Conservation (phyloP, 768 basidiomycete species). For the Rhizopogon vinicolor region DNA sequence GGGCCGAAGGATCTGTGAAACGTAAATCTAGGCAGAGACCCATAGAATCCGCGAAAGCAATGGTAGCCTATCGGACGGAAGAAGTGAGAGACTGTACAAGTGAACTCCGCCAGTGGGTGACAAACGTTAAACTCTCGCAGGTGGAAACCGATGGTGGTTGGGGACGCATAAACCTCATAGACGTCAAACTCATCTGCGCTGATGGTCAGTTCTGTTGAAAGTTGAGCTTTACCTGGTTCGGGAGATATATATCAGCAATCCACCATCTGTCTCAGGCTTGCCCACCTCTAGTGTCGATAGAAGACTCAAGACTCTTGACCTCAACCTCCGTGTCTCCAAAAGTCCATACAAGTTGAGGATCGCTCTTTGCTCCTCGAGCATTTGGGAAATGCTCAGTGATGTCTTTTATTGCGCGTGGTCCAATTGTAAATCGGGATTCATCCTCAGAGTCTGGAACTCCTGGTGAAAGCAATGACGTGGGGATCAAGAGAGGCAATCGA, state of each 20-base stretch:
- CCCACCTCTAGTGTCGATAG: slow-evolving; percentile 60
- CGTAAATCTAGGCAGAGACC: slow-evolving; percentile 60
- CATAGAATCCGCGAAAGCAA: slow-evolving; percentile 73
- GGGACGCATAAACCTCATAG: slow-evolving; percentile 60
- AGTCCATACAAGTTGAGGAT: slow-evolving; percentile 81
- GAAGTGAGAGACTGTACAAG: background rate
- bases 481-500: slow-evolving; percentile 55
- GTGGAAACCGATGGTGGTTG: slow-evolving; percentile 73
- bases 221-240: slow-evolving; percentile 48
- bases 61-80: slow-evolving; percentile 55
- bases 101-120: background rate
- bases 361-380: slow-evolving; percentile 55
- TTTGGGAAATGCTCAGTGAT: slow-evolving; percentile 80
- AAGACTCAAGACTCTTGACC: slow-evolving; percentile 64
- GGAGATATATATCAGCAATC: background rate
- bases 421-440: slow-evolving; percentile 67
- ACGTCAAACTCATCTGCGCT: slow-evolving; percentile 78
- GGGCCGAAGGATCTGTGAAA: slow-evolving; percentile 70
- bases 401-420: slow-evolving; percentile 68
- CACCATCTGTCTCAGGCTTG: background rate
- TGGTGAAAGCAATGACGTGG: slow-evolving; percentile 59
- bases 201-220: slow-evolving; percentile 73
- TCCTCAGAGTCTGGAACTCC: slow-evolving; percentile 51
- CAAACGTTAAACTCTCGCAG: slow-evolving; percentile 79
- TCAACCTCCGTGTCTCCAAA: slow-evolving; percentile 66